Conservation (phyloP, 352 stramenopile species). For the Aphanomyces invadans region DNA sequence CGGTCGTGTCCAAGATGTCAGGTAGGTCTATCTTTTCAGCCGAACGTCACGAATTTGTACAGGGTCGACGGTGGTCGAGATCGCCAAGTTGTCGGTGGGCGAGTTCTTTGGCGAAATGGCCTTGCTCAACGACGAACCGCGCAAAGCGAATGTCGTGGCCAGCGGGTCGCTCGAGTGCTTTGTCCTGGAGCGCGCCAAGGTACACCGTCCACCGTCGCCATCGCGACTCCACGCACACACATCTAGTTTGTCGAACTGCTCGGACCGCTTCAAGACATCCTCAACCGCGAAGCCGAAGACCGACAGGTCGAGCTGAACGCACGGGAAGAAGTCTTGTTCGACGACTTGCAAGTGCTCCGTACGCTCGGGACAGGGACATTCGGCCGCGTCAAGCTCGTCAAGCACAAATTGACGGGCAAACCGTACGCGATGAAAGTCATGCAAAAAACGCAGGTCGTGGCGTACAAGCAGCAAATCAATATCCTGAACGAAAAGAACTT, state of each 20-base stretch:
- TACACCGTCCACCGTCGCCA: constrained; percentile 1
- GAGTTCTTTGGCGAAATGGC: constrained; percentile 40
- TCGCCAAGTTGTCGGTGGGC: constrained; percentile 42
- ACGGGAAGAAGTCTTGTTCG: constrained; percentile 30
- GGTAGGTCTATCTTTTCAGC: constrained; percentile 31
- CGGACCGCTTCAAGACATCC: constrained; percentile 58
- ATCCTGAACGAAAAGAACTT: constrained; percentile 97
- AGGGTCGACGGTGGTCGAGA: constrained; percentile 26
- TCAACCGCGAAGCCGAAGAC: constrained; percentile 59
- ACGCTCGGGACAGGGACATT: constrained; percentile 93
- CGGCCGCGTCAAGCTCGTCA: constrained; percentile 90
- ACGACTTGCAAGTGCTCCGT: constrained; percentile 54
- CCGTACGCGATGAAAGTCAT: constrained; percentile 92
- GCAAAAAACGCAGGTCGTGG: constrained; percentile 91
- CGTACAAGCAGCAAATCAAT: constrained; percentile 94
- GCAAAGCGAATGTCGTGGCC: constrained; percentile 43
- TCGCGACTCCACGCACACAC: neutral
- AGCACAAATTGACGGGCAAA: constrained; percentile 57
- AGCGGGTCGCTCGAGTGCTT: constrained; percentile 78
- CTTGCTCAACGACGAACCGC: constrained; percentile 28
- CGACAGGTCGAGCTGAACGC: constrained; percentile 30
- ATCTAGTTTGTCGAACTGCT: constrained; percentile 73
- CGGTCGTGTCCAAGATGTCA: constrained; percentile 41
- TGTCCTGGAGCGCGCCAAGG: constrained; percentile 70
- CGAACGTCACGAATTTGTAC: constrained; percentile 25